Percentiles rank a stretch among this genome's conserved stretches.
These are phyloP conservation scores for Populus deltoides DNA, from an alignment of 345 rosid species.

Conservation along the genomic window DNA sequence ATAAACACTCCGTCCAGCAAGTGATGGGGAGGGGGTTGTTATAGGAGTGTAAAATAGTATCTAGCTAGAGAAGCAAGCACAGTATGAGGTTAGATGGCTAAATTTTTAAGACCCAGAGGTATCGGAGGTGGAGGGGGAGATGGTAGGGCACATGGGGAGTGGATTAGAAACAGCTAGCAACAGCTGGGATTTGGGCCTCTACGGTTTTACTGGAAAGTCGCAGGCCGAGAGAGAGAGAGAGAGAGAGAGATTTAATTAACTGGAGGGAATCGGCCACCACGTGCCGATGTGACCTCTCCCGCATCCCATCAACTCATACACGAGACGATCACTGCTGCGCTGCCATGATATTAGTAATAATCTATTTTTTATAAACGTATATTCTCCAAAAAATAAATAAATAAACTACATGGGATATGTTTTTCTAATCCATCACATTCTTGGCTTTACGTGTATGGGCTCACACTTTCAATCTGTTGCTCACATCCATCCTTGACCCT, in stretches of 20 bases:
- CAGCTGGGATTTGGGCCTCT: constrained; percentile 39
- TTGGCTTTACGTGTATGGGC: too few species aligned
- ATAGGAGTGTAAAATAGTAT: too few species aligned
- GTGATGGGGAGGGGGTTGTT: background rate
- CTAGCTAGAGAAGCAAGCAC: background rate
- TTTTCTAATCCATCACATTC: too few species aligned
- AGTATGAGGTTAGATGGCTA: background rate
- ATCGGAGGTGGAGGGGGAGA: background rate
- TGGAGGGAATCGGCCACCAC: constrained; percentile 45
- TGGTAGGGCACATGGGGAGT: constrained; percentile 46
- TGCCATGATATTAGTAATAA: too few species aligned
- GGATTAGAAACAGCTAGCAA: constrained; percentile 55
- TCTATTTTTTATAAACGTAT: too few species aligned
- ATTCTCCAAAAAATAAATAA: too few species aligned
- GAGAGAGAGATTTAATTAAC: background rate
- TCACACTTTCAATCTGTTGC: too few species aligned
- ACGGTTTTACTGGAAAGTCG: constrained; percentile 27
- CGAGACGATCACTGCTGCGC: too few species aligned
- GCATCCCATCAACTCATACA: constrained; percentile 1
- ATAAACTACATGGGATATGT: too few species aligned
- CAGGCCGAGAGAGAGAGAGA: background rate
- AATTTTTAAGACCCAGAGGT: background rate
- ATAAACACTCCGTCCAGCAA: background rate
- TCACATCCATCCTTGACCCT: too few species aligned
- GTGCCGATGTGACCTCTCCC: constrained; percentile 48